Conservation (phyloP, 768 basidiomycete species). For the Trametes sanguinea region DNA sequence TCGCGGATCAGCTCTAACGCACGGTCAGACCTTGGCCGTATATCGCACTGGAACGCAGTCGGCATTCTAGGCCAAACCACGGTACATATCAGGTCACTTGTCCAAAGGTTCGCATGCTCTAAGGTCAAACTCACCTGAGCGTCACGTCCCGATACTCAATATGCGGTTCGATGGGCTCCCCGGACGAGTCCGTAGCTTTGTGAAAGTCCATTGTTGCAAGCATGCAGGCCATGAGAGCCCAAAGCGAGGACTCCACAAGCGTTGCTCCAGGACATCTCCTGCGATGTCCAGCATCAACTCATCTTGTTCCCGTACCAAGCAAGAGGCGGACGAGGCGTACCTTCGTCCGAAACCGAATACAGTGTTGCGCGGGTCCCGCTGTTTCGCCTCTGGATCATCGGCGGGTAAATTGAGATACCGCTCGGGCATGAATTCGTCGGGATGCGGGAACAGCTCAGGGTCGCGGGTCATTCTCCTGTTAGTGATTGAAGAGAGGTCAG, state of each 20-base stretch:
- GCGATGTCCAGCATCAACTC: not conserved
- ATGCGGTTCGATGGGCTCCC: slow-evolving; percentile 4
- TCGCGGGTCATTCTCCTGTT: slow-evolving; percentile 1
- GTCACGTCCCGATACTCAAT: not conserved
- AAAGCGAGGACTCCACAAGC: slow-evolving; percentile 25
- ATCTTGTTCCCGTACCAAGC: not conserved
- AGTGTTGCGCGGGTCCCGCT: slow-evolving; percentile 40
- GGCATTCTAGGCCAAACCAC: not conserved
- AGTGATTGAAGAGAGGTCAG: no score
- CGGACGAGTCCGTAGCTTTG: slow-evolving; percentile 21
- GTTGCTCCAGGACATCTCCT: slow-evolving; percentile 27
- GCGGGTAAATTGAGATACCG: slow-evolving; percentile 40
- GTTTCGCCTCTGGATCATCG: slow-evolving; percentile 27
- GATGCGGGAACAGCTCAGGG: not conserved
- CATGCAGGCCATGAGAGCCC: slow-evolving; percentile 22
- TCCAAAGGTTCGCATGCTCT: no score
- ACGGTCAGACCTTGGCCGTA: slow-evolving; percentile 49
- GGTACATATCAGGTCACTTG: no score
- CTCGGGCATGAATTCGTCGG: slow-evolving; percentile 52
- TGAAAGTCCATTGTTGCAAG: slow-evolving; percentile 25
- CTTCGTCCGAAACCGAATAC: slow-evolving; percentile 48
- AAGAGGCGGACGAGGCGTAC: slow-evolving; percentile 2
- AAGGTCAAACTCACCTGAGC: not conserved
- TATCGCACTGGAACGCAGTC: slow-evolving; percentile 45
- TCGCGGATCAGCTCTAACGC: slow-evolving; percentile 6